Base-by-base conservation (phyloP, 257 asterid species). In the Hygrophila difformis region DNA sequence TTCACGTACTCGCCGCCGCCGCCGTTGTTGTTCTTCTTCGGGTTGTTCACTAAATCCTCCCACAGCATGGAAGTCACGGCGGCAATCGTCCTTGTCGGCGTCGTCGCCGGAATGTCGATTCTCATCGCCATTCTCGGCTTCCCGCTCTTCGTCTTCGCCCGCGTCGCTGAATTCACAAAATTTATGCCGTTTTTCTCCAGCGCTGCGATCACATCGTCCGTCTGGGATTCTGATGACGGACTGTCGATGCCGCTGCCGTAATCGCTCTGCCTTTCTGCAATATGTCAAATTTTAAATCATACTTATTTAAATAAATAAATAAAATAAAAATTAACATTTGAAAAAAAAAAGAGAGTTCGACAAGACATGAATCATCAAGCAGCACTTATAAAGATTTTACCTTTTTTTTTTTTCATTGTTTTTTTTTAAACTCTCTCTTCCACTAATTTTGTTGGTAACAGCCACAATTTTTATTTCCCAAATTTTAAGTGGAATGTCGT, bases 71-170 rank as follows among this genome's bases (percentile, higher is more conserved):
- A 74, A 15, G 94, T 82, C 0, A 82, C 75, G 3, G 96, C 74
- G 21, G 89, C 72, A 18, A 86, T 78, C 10, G 92, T 74, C 26
- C 78, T 62, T 3, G 94, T 72, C 18, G 98, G 98, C 9, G 86
- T 85, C 3, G 93, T 85, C 0, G 88, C 84, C 41, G 98, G 98
- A 51, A 91, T 82, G 13, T 91, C 93, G 19, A 82, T 77, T 59
- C 79, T 75, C 75, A 74, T 50, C 1, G 76, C 79, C 70, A 61
- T 55, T 57, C 79, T 85, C 3, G 86, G 78, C 53, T 74, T 79
- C 39, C 88, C 82, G 0, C 62, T 63, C 51, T 68, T 74, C 6
- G 72, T 61, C 52, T 80, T 75, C 12, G 68, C 61, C 48, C 68
- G 52, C 13, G 76, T 57, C 1, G 85, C 74, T 11, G 94, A 60